Evolutionary conservation across 2,329 filamentous ascomycete genomes (phyloP).

Genomic region (Claviceps digitariae): DNA sequence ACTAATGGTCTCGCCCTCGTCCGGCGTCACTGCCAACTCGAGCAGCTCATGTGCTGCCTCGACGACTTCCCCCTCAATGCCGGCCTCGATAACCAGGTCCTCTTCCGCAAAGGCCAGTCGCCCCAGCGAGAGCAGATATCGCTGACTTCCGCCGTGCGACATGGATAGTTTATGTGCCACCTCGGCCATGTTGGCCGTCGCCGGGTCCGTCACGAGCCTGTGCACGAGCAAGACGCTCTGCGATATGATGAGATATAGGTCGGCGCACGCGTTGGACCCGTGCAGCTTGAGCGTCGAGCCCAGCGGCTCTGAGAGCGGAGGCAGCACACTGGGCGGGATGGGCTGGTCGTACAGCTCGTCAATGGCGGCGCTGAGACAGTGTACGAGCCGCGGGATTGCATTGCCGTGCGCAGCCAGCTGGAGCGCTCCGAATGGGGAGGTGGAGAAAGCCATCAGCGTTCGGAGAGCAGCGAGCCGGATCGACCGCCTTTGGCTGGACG

Average conservation of each 20-base stretch:
- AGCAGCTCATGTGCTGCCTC: constrained; percentile 73
- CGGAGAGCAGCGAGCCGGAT: constrained; percentile 35
- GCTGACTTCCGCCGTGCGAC: constrained; percentile 61
- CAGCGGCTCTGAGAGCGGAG: constrained; percentile 9
- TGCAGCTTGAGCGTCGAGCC: constrained; percentile 3
- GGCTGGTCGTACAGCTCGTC: constrained; percentile 56
- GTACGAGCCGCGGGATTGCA: constrained; percentile 61
- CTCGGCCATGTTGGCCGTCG: constrained; percentile 35
- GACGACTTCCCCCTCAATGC: constrained; percentile 63
- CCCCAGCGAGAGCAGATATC: constrained; percentile 69
- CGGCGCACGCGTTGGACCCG: constrained; percentile 11
- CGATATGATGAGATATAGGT: constrained; percentile 33
- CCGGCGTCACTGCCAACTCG: constrained; percentile 67
- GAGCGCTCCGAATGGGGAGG: constrained; percentile 46
- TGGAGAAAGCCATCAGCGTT: constrained; percentile 46
- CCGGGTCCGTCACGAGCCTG: constrained; percentile 34
- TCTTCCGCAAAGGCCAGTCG: constrained; percentile 75
- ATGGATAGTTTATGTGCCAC: constrained; percentile 58
- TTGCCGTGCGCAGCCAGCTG: constrained; percentile 56
- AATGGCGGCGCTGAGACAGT: constrained; percentile 49
- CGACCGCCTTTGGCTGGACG: constrained; percentile 25
- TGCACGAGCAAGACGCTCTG: constrained; percentile 37
- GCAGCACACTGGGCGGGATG: constrained; percentile 27
- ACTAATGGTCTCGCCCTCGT: constrained; percentile 38
- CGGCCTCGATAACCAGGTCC: constrained; percentile 60